Percentiles rank a stretch among this genome's conserved stretches.
Conservation (phyloP, 176 grass and related monocot genomes). For the Phoenix dactylifera region DNA sequence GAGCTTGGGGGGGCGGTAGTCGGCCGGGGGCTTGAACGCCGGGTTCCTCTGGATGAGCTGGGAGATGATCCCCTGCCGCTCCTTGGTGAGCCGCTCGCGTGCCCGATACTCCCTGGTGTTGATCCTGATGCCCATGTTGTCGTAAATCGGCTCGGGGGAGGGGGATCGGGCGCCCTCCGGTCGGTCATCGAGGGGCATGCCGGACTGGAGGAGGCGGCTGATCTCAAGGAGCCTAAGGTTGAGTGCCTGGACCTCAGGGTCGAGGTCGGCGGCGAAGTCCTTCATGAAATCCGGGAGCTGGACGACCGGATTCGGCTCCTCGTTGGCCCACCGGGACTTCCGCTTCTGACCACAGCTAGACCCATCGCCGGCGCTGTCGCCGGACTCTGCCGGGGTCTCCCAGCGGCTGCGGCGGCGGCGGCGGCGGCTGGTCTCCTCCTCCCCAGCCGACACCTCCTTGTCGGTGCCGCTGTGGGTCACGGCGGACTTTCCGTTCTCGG, state of each 20-base stretch:
- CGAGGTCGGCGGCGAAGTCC: conserved; percentile 82
- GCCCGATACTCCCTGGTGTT: conserved; percentile 88
- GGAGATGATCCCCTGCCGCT: conserved; percentile 92
- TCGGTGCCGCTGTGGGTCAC: conserved; percentile 12
- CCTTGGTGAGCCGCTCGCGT: conserved; percentile 61
- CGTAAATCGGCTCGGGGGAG: conserved; percentile 55
- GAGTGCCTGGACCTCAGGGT: conserved; percentile 84
- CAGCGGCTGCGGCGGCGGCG: conserved; percentile 67
- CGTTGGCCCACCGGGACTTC: conserved; percentile 88
- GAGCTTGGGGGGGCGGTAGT: conserved; percentile 88
- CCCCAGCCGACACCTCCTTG: conserved; percentile 13
- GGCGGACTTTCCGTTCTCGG: not conserved
- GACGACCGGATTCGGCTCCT: conserved; percentile 66
- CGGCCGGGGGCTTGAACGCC: conserved; percentile 80
- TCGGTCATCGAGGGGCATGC: conserved; percentile 63
- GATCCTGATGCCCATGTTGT: conserved; percentile 89
- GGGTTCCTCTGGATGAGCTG: conserved; percentile 89
- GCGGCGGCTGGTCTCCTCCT: conserved; percentile 28
- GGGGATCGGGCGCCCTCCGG: conserved; percentile 54
- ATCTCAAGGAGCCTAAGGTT: conserved; percentile 81
- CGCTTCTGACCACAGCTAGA: conserved; percentile 37
- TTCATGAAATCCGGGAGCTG: conserved; percentile 93
- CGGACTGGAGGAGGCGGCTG: conserved; percentile 51
- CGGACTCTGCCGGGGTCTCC: conserved; percentile 43
- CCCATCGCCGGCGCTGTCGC: conserved; percentile 19